phyloP scores from a whole-genome alignment of 768 basidiomycete species.

The Tulasnella calospora region DNA sequence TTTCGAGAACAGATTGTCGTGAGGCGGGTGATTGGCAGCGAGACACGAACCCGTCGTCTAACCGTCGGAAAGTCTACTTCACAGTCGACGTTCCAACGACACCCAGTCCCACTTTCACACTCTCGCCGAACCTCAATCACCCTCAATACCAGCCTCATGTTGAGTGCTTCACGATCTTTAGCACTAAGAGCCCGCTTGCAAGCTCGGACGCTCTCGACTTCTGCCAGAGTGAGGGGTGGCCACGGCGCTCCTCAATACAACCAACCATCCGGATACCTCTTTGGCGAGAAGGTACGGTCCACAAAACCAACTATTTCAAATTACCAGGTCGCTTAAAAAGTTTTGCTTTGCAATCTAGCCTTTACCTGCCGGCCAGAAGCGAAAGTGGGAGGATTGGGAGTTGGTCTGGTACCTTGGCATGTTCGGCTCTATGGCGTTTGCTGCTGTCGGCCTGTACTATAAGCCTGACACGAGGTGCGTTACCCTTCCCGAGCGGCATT shows the following conservation, averaged over 20 bases:
- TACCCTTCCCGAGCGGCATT: background rate
- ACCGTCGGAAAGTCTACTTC: slow-evolving; percentile 17
- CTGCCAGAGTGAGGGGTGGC: slow-evolving; percentile 1
- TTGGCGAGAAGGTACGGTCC: slow-evolving; percentile 76
- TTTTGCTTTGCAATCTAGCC: slow-evolving; percentile 46
- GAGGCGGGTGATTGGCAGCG: background rate
- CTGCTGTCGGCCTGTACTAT: slow-evolving; percentile 73
- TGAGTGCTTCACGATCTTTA: background rate
- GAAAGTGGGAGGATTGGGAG: slow-evolving; percentile 89
- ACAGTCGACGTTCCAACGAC: background rate
- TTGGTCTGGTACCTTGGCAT: slow-evolving; percentile 85
- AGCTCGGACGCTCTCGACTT: background rate
- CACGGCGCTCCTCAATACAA: slow-evolving; percentile 74
- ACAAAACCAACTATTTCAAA: background rate
- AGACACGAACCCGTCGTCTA: background rate
- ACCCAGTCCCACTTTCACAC: background rate
- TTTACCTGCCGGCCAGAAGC: slow-evolving; percentile 70
- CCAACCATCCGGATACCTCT: slow-evolving; percentile 81
- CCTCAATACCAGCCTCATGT: background rate
- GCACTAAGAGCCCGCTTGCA: background rate
- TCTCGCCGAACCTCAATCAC: background rate
- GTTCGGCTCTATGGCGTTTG: slow-evolving; percentile 80
- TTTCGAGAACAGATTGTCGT: background rate
- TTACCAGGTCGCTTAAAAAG: background rate
- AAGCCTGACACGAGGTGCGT: slow-evolving; percentile 89